Conservation (phyloP, 2,329 filamentous ascomycete species). For the Clonostachys chloroleuca region DNA sequence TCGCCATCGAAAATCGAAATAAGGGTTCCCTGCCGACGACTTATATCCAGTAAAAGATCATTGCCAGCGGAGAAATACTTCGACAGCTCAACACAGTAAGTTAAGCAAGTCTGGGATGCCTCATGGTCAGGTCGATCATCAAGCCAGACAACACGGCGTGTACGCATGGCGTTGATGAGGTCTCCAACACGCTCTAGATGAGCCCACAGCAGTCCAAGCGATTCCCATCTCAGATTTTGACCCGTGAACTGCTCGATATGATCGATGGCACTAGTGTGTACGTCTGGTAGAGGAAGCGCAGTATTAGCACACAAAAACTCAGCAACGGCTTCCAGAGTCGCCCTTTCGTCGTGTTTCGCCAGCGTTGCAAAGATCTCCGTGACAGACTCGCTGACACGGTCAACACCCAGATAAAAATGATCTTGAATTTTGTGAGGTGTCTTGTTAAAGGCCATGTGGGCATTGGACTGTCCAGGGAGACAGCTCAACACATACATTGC, state of each 20-base stretch:
- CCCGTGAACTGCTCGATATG: slow-evolving; percentile 29
- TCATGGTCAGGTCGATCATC: no score
- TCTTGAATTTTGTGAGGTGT: no score
- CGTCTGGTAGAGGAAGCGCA: no score
- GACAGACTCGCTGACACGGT: neutral
- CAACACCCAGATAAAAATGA: no score
- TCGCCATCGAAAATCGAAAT: no score
- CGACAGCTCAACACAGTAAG: neutral
- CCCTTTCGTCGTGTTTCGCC: neutral
- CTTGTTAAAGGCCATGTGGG: no score
- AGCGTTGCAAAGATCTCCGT: neutral
- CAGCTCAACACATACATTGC: no score
- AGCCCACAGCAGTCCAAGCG: slow-evolving; percentile 24
- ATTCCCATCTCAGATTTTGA: slow-evolving; percentile 27
- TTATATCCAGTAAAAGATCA: neutral
- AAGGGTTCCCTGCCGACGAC: no score
- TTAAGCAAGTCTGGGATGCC: no score
- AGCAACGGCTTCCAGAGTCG: neutral
- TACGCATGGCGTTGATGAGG: slow-evolving; percentile 1
- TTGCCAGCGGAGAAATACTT: neutral
- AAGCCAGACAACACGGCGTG: no score
- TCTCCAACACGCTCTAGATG: slow-evolving; percentile 9
- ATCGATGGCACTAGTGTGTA: slow-evolving; percentile 1
- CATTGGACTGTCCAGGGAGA: no score
- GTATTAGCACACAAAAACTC: no score